A percentile compares a stretch with the other conserved stretches of the same genome.
Evolutionary conservation across 2,329 filamentous ascomycete species (phyloP).

Genomic region (Fusarium pseudocircinatum): DNA sequence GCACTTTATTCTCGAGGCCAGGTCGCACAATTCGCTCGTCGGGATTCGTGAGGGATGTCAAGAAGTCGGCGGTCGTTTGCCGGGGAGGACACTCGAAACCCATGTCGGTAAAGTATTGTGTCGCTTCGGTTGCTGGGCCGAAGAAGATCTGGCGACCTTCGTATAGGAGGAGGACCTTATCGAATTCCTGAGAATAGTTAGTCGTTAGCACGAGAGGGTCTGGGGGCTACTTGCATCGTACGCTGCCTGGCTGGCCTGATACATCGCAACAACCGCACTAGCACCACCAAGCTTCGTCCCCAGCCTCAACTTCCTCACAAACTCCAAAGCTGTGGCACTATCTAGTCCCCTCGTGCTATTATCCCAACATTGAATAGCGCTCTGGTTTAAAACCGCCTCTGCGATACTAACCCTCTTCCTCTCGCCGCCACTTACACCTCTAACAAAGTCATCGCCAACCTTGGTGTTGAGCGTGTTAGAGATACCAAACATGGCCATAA

Average conservation of each 20-base stretch:
- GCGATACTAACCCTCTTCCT: constrained; percentile 53
- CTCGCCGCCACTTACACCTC: constrained; percentile 64
- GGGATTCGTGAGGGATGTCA: constrained; percentile 61
- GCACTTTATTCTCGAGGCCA: constrained; percentile 41
- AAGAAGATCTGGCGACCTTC: constrained; percentile 71
- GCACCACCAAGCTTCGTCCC: constrained; percentile 67
- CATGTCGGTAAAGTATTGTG: constrained; percentile 41
- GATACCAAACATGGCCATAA: constrained; percentile 77
- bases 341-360: constrained; percentile 73
- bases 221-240: constrained; percentile 44
- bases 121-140: constrained; percentile 16
- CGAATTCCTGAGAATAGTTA: constrained; percentile 53
- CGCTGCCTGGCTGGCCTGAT: constrained; percentile 63
- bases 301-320: constrained; percentile 68
- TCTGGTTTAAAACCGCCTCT: constrained; percentile 46
- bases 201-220: accelerated
- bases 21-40: constrained; percentile 46
- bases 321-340: constrained; percentile 71
- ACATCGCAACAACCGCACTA: constrained; percentile 70
- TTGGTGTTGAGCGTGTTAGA: constrained; percentile 73
- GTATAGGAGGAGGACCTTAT: constrained; percentile 74
- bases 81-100: constrained; percentile 65
- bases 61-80: constrained; percentile 77
- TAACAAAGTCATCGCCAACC: constrained; percentile 77
- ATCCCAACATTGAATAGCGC: constrained; percentile 74